These are phyloP conservation scores for Euptelea pleiosperma DNA, from an alignment of 164 flowering plant genomes.

Conservation along the genomic window DNA sequence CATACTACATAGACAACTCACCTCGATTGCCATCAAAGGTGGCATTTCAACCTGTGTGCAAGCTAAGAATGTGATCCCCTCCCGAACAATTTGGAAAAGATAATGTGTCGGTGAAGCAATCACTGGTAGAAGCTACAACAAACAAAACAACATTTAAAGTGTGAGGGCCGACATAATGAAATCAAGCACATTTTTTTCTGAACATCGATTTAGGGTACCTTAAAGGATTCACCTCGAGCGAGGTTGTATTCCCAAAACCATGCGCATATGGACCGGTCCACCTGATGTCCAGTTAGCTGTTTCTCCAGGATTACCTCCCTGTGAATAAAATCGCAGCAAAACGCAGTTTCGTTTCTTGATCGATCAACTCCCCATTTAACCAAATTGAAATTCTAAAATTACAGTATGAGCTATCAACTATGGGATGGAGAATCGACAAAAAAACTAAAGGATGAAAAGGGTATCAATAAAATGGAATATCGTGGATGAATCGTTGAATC, in stretches of 20 bases:
- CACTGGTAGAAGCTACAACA: slow-evolving; percentile 63
- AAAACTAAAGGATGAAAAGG: neutral
- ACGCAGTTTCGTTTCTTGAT: neutral
- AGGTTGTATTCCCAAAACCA: slow-evolving; percentile 90
- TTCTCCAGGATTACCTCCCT: slow-evolving; percentile 98
- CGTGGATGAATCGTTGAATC: neutral
- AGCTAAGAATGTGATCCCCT: slow-evolving; percentile 89
- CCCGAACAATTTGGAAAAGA: slow-evolving; percentile 84
- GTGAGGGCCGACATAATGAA: slow-evolving; percentile 4
- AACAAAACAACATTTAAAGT: slow-evolving; percentile 7
- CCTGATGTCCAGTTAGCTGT: slow-evolving; percentile 86
- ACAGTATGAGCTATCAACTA: too few relatives aligned
- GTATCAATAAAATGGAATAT: neutral
- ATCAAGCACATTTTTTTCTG: neutral
- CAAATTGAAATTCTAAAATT: too few relatives aligned
- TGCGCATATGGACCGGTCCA: slow-evolving; percentile 83
- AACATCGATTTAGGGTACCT: slow-evolving; percentile 39
- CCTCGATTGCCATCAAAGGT: slow-evolving; percentile 97
- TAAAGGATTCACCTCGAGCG: slow-evolving; percentile 72
- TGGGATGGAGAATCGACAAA: too few relatives aligned
- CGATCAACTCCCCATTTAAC: neutral
- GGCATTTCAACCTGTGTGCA: slow-evolving; percentile 98
- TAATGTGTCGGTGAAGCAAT: slow-evolving; percentile 98
- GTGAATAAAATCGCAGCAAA: slow-evolving; percentile 6
- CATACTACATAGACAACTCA: slow-evolving; percentile 14